Evolutionary conservation across 495 filamentous ascomycete species (phyloP), one percentile per base, ranked within the genome.

Genomic region (Monascus purpureus): DNA sequence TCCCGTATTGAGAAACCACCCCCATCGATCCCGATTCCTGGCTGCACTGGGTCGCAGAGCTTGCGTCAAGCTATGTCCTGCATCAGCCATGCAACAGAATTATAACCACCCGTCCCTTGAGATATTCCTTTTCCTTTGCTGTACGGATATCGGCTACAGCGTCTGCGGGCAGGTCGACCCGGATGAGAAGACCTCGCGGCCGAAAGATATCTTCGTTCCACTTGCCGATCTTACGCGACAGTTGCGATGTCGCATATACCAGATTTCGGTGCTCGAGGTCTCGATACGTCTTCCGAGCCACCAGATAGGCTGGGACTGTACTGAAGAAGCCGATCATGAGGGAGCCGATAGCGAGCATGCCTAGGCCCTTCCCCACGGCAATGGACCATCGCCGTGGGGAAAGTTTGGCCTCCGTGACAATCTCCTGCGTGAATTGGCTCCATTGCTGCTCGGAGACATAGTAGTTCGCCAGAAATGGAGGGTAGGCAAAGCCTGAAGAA

Each of bases 101-200:
- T n/a, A n/a, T n/a, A n/a, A n/a, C n/a, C n/a, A n/a, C n/a, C n/a
- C n/a, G n/a, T n/a, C n/a, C n/a, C n/a, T n/a, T n/a, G n/a, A n/a
- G n/a, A n/a, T n/a, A n/a, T n/a, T n/a, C n/a, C n/a, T n/a, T n/a
- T n/a, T n/a, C n/a, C n/a, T n/a, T n/a, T n/a, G n/a, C n/a, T n/a
- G n/a, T n/a, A n/a, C n/a, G n/a, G n/a, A n/a, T n/a, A n/a, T n/a
- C n/a, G n/a, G n/a, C n/a, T n/a, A n/a, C n/a, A n/a, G n/a, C n/a
- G n/a, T n/a, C n/a, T n/a, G n/a, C n/a, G n/a, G 55, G 57, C 28
- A 61, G 28, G 31, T 61, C 57, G 5, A 61, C 47, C 11, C 57
- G 46, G 19, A 59, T 53, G 31, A 59, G n/a, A 9, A 59, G 24
- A 1, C 55, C 53, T 3, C 45, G 33, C 5, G 52, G 50, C 18